Evolutionary conservation across 192 early-diverging fungal genomes (phyloP), one percentile per base, ranked within the genome.

Genomic region (Coemansia sp.): DNA sequence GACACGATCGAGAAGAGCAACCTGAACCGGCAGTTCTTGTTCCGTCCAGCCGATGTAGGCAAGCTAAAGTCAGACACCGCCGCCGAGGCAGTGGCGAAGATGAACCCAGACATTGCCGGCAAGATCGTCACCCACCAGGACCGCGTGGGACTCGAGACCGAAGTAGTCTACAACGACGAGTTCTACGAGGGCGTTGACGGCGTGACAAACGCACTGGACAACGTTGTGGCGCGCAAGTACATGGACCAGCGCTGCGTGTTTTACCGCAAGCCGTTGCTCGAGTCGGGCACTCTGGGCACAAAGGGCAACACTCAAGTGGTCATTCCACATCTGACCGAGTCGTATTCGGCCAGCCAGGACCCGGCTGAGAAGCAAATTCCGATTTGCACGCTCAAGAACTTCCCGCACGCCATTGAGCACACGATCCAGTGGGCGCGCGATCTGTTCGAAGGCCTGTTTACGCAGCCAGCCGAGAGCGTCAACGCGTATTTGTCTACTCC

Each of bases 251-350:
- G 97, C 58, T 99, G 97, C 80, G 94, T 99, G 23, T 98, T 92
- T 80, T 97, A 87, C 79, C 83, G 93, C 68, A 98, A 96, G 81
- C 88, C 96, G 17, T 79, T 99, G 57, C 77, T 99, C 55, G 97
- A 99, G 77, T 97, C 94, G 27, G 97, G 97, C 22, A 99, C 97
- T 2, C 84, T 99, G 12, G 97, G 97, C 22, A 99, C 97, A 56
- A 99, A 99, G 84, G 97, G 97, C 62, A 99, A 99, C 84, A 97
- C 94, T 9, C 97, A 99, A 82, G 94, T 98, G 14, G 89, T 99
- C 14, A 77, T 99, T 72, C 97, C 97, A 14, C 87, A 86, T 76
- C 70, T 98, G 64, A 99, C 97, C 5, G 97, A 99, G 84, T 96
- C 96, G 8, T 99, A 99, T 84, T 94, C 93, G 3, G 97, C 94